Evolutionary conservation across 2,329 filamentous ascomycete species (phyloP).

Genomic region (Biscogniauxia sp.): DNA sequence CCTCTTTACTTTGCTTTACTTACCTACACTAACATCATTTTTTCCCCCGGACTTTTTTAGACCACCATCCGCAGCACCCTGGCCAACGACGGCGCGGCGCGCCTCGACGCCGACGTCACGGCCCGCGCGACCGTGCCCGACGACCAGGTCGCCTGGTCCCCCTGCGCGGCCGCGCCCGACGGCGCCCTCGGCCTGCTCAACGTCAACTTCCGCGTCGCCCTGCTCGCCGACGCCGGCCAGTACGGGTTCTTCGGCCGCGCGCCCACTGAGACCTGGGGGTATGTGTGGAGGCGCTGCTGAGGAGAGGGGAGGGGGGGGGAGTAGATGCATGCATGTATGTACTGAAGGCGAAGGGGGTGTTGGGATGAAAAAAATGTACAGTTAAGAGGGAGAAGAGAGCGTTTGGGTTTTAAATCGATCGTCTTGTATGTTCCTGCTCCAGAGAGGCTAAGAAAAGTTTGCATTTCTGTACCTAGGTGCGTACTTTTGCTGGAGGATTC

Average conservation of each 20-base stretch:
- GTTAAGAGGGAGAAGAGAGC: no score
- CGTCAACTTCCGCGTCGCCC: slow-evolving; percentile 40
- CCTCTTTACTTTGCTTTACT: background rate
- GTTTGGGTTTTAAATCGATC: no score
- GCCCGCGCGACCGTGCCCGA: slow-evolving; percentile 29
- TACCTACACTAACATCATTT: no score
- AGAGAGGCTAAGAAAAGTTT: no score
- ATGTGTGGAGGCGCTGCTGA: slow-evolving; percentile 38
- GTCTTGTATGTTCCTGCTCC: no score
- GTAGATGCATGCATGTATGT: no score
- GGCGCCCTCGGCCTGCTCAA: slow-evolving; percentile 39
- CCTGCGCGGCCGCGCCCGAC: slow-evolving; percentile 29
- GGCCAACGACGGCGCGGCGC: slow-evolving; percentile 23
- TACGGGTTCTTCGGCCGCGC: slow-evolving; percentile 36
- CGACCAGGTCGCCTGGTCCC: slow-evolving; percentile 33
- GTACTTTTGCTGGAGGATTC: no score
- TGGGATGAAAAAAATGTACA: no score
- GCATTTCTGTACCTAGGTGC: no score
- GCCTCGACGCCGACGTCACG: slow-evolving; percentile 30
- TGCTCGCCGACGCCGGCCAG: slow-evolving; percentile 30
- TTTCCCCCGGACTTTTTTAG: slow-evolving; percentile 25
- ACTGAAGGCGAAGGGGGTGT: no score
- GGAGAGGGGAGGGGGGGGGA: background rate
- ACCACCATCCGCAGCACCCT: slow-evolving; percentile 29
- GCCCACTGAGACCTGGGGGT: slow-evolving; percentile 35